phyloP scores from a whole-genome alignment of 1,284 basidiomycete genomes.

The Naganishia cerealis region DNA sequence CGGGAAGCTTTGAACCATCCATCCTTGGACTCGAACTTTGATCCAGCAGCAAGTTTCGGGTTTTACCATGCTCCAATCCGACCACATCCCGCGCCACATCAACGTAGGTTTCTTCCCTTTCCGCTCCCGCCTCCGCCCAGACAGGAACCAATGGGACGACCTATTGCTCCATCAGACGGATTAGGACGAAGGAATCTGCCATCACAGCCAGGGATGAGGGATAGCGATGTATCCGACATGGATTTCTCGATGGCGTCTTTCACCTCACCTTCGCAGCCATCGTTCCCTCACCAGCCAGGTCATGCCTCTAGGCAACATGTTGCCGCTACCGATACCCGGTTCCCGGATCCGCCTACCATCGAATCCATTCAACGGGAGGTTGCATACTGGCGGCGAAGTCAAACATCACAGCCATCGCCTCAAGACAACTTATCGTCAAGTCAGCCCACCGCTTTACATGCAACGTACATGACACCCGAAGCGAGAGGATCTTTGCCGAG shows the following conservation, averaged over 20 bases:
- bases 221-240: constrained; percentile 9
- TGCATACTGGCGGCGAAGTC: constrained; percentile 23
- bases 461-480: neutral
- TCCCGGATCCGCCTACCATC: constrained; percentile 10
- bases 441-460: neutral
- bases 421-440: neutral
- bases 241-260: constrained; percentile 15
- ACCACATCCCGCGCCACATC: neutral
- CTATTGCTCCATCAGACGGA: neutral
- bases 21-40: constrained; percentile 3
- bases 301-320: neutral
- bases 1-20: neutral
- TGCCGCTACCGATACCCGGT: neutral
- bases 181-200: neutral
- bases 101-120: constrained; percentile 14
- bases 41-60: neutral
- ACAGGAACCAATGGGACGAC: neutral
- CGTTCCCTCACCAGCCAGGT: neutral
- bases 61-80: neutral
- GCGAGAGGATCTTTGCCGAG: neutral
- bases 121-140: constrained; percentile 17
- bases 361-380: constrained; percentile 19
- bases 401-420: neutral
- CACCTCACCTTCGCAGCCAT: constrained; percentile 14
- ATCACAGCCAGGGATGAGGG: neutral